A percentile compares a stretch with the other conserved stretches of the same genome.
Conservation (phyloP, 208 protist genomes). For the Lotmaria passim region DNA sequence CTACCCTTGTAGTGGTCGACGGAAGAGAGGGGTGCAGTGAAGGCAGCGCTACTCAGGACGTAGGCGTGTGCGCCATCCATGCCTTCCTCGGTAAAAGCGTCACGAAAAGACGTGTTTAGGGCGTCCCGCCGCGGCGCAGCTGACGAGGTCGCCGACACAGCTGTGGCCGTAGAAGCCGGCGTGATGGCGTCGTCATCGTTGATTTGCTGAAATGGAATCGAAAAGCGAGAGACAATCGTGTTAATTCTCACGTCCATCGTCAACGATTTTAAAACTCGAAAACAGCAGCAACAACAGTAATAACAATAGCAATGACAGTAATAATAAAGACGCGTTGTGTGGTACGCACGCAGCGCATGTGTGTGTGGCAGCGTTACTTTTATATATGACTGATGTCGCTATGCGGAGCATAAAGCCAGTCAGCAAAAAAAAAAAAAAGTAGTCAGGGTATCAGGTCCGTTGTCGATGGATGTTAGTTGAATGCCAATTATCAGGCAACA, state of each 20-base stretch:
- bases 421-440: too few relatives aligned
- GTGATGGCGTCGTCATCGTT: slow-evolving; percentile 12
- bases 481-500: too few relatives aligned
- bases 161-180: too few relatives aligned
- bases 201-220: not conserved
- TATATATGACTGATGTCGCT: too few relatives aligned
- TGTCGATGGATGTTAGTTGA: too few relatives aligned
- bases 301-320: too few relatives aligned
- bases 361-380: too few relatives aligned
- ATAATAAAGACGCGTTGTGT: too few relatives aligned
- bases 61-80: slow-evolving; percentile 17
- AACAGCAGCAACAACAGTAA: not conserved
- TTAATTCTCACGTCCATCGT: slow-evolving; percentile 14
- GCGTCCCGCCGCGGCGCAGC: not conserved
- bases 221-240: slow-evolving; percentile 26
- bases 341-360: too few relatives aligned
- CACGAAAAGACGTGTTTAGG: not conserved
- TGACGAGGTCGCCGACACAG: not conserved
- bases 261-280: not conserved
- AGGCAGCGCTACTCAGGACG: not conserved
- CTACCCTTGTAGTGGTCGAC: not conserved
- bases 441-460: too few relatives aligned
- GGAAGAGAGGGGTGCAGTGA: too few relatives aligned
- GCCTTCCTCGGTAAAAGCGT: not conserved
- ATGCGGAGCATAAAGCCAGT: too few relatives aligned